Base-by-base conservation (phyloP, 2,329 filamentous ascomycete species). In the Amylocarpus encephaloides region DNA sequence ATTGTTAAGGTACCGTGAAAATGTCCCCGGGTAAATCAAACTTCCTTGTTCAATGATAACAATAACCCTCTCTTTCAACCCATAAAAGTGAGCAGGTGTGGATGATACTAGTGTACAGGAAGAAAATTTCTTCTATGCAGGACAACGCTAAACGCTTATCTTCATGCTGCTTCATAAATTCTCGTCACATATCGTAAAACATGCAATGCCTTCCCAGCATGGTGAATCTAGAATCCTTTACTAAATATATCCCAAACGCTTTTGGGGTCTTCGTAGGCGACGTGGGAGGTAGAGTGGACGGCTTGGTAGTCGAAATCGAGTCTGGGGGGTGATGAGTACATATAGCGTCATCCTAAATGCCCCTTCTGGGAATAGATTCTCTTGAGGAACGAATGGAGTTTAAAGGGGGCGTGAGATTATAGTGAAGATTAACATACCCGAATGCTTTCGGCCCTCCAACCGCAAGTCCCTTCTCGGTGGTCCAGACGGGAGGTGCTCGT, bases 401-500 rank as follows among this genome's bases (percentile, higher is more conserved):
- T 6, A 34, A 16, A 19, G 10, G 11, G 22, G 36, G 33, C 12
- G 18, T 12, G 32, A 40, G 40, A 32, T 43, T 15, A 22, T 13
- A 41, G 13, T 44, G 13, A 41, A 44, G 26, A 33, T 9, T 11
- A 26, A 55, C 52, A 40, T 77, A 56, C 41, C 64, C 67, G 61
- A 73, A 73, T 10, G 64, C 68, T 48, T 61, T 58, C 2, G 70
- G 71, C 0, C 71, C 71, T 34, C 71, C 70, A 46, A 72, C 59
- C 34, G 65, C 62, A 49, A 73, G 53, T 0, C 69, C 71, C 44
- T 63, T 57, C 43, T 65, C 52, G 5, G 63, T 67, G 5, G 55
- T 75, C 76, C 76, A 79, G 10, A 76, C 56, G 0, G 74, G 73
- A 50, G 75, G 73, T 1, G 73, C 71, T 2, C 73, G 67, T 30